Conservation (phyloP, 495 filamentous ascomycete species). For the Neurospora terricola region DNA sequence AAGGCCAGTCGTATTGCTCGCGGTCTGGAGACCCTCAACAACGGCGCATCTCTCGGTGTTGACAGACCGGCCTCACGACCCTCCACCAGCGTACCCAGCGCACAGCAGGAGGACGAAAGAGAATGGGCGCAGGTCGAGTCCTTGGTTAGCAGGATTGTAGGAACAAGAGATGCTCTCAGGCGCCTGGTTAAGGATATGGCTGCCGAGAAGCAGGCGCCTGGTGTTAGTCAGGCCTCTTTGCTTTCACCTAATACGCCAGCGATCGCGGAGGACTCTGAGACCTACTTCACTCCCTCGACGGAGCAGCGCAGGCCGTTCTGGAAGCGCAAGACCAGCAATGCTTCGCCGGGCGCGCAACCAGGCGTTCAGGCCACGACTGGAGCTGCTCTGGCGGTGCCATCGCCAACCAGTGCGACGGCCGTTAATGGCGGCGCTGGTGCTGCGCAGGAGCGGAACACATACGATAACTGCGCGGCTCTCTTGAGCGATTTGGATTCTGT, state of each 20-base stretch:
- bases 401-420: constrained; percentile 30
- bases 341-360: constrained; percentile 26
- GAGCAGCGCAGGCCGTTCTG: constrained; percentile 60
- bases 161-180: constrained; percentile 77
- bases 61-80: constrained; percentile 10
- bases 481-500: constrained; percentile 75
- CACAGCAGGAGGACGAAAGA: constrained; percentile 50
- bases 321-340: constrained; percentile 69
- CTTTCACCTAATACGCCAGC: constrained; percentile 31
- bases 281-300: constrained; percentile 31
- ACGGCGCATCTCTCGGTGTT: neutral
- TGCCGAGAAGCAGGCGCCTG: constrained; percentile 40
- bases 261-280: constrained; percentile 32
- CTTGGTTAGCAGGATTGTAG: constrained; percentile 73
- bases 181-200: constrained; percentile 75
- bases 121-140: constrained; percentile 81
- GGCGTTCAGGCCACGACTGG: constrained; percentile 33
- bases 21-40: constrained; percentile 29
- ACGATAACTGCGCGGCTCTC: constrained; percentile 70
- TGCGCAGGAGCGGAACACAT: constrained; percentile 50
- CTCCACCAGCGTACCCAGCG: constrained; percentile 11
- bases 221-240: constrained; percentile 18
- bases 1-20: constrained; percentile 53
- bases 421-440: constrained; percentile 24
- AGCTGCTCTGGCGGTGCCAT: constrained; percentile 51